Evolutionary conservation across 352 stramenopile genomes (phyloP).

Genomic region (Phytophthora pini): DNA sequence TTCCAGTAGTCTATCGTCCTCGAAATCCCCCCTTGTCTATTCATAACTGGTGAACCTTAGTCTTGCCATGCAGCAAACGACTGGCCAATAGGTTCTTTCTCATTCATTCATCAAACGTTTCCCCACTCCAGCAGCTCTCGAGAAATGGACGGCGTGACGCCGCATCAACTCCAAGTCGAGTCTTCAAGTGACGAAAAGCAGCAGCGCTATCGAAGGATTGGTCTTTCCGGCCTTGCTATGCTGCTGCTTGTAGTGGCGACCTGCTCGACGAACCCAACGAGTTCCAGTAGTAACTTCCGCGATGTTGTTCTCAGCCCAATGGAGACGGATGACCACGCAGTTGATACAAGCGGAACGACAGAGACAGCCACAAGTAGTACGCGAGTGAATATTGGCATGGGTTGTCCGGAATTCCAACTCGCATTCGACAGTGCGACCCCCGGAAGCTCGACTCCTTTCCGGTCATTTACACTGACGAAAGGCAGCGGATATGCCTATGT

Average conservation of each 20-base stretch:
- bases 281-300: slow-evolving; percentile 1
- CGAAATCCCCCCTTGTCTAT: neutral
- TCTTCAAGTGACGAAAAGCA: neutral
- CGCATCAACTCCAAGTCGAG: neutral
- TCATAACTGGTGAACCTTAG: neutral
- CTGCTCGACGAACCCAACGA: slow-evolving; percentile 9
- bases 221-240: slow-evolving; percentile 3
- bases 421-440: slow-evolving; percentile 46
- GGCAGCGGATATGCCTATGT: slow-evolving; percentile 56
- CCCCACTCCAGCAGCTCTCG: neutral
- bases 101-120: neutral
- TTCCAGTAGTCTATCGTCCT: neutral
- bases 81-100: too few species aligned
- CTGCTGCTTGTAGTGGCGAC: slow-evolving; percentile 3
- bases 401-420: slow-evolving; percentile 57
- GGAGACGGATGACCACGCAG: slow-evolving; percentile 6
- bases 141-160: neutral
- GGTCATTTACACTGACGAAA: slow-evolving; percentile 57
- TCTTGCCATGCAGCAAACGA: too few species aligned
- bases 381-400: slow-evolving; percentile 38
- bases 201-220: neutral
- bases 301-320: slow-evolving; percentile 1
- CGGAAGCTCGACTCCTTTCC: slow-evolving; percentile 38
- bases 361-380: neutral
- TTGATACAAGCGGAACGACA: neutral